Conservation (phyloP, 2,329 filamentous ascomycete genomes). For the Diatrype stigma region DNA sequence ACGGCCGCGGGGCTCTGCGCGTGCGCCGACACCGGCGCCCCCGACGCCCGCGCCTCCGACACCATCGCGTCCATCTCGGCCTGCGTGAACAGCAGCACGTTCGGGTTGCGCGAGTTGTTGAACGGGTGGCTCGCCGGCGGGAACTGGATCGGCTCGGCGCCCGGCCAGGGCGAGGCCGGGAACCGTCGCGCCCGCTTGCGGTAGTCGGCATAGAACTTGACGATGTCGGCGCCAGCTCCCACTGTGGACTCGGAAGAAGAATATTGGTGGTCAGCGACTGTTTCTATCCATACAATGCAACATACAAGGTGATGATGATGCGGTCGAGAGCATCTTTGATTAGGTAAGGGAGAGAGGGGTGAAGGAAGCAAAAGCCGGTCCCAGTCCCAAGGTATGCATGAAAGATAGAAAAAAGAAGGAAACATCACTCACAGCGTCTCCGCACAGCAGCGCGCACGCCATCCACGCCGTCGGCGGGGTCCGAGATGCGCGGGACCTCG, state of each 20-base stretch:
- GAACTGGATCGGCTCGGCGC: conserved; percentile 28
- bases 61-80: conserved; percentile 49
- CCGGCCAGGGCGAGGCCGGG: conserved; percentile 26
- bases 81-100: conserved; percentile 41
- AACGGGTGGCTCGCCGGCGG: conserved; percentile 27
- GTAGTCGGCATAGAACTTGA: conserved; percentile 51
- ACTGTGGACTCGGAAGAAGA: conserved; percentile 13
- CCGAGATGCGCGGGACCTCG: conserved; percentile 32
- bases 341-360: not conserved
- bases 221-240: conserved; percentile 44
- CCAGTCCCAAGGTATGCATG: not conserved
- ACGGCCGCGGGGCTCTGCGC: conserved; percentile 37
- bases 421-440: conserved; percentile 22
- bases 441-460: conserved; percentile 43
- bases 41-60: conserved; percentile 37
- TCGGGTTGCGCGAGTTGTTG: conserved; percentile 31
- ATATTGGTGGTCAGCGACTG: not conserved
- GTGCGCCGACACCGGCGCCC: conserved; percentile 40
- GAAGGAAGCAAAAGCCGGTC: not conserved
- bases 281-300: too few relatives aligned
- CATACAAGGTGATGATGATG: too few relatives aligned
- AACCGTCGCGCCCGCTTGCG: conserved; percentile 39
- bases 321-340: too few relatives aligned
- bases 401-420: not conserved
- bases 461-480: conserved; percentile 43